Percentiles rank a stretch among this genome's conserved stretches.
These are phyloP conservation scores for Patellifolia procumbens DNA, from an alignment of 179 eudicot genomes.

Conservation along the genomic window DNA sequence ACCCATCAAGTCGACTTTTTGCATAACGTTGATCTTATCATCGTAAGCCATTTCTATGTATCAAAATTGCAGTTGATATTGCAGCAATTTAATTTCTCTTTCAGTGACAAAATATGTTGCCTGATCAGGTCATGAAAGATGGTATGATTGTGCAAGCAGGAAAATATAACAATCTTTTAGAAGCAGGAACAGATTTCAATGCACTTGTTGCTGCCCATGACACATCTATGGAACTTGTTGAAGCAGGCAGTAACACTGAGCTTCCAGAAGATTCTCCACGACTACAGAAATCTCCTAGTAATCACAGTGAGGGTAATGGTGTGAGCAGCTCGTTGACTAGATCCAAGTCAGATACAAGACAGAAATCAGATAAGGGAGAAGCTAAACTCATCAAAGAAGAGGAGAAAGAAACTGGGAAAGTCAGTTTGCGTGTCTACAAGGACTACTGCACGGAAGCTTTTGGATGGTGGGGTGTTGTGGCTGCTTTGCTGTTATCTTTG, in stretches of 20 bases:
- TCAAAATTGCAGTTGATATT: neutral
- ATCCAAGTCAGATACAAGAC: constrained; percentile 34
- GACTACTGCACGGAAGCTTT: constrained; percentile 84
- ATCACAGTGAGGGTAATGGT: constrained; percentile 42
- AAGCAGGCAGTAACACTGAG: constrained; percentile 41
- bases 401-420: constrained; percentile 83
- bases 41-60: constrained; percentile 45
- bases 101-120: neutral
- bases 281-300: constrained; percentile 38
- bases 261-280: constrained; percentile 40
- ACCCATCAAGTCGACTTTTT: constrained; percentile 97
- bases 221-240: constrained; percentile 92
- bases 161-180: constrained; percentile 56
- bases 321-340: constrained; percentile 37
- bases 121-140: constrained; percentile 85
- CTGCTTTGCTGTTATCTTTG: constrained; percentile 47
- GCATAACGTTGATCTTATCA: constrained; percentile 82
- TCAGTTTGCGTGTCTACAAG: constrained; percentile 68
- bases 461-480: constrained; percentile 84
- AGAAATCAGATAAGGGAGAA: constrained; percentile 34
- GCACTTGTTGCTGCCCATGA: constrained; percentile 86
- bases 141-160: constrained; percentile 93
- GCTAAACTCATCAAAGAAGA: constrained; percentile 92
- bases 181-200: constrained; percentile 68
- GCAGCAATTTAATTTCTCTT: neutral